These are phyloP conservation scores for Cercospora zeae-maydis DNA, from an alignment of 2,329 filamentous ascomycete genomes.

Conservation along the genomic window DNA sequence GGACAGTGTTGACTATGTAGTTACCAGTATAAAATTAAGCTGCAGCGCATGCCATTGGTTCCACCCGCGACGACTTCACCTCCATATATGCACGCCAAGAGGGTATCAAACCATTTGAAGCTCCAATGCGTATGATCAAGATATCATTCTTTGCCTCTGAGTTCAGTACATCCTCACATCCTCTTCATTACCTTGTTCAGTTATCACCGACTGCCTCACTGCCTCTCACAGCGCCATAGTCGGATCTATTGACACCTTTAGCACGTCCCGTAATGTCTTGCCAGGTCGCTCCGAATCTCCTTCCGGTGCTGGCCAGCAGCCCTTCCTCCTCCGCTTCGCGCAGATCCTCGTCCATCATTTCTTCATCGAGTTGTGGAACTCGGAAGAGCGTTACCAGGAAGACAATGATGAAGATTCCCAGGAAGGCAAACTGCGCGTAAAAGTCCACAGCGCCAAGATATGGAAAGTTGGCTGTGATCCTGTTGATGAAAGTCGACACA, in stretches of 20 bases:
- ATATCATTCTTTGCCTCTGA: conserved; percentile 3
- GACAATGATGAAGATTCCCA: conserved; percentile 75
- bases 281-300: conserved; percentile 83
- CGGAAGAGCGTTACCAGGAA: conserved; percentile 76
- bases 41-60: background rate
- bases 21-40: background rate
- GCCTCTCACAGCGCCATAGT: conserved; percentile 15
- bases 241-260: conserved; percentile 32
- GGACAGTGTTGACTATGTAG: background rate
- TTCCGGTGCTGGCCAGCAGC: conserved; percentile 74
- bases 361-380: conserved; percentile 71
- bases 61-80: background rate
- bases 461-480: conserved; percentile 88
- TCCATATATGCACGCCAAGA: background rate
- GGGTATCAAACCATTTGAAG: conserved; percentile 1
- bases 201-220: background rate
- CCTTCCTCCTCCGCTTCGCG: conserved; percentile 93
- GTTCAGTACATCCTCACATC: conserved; percentile 7
- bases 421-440: conserved; percentile 92
- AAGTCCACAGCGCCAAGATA: conserved; percentile 92
- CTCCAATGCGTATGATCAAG: background rate
- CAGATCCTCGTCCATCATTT: conserved; percentile 79
- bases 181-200: background rate
- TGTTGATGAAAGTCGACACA: conserved; percentile 88
- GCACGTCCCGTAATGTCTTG: conserved; percentile 71